Conservation (phyloP, 2,329 filamentous ascomycete genomes). For the Fusarium brevicatenulatum region DNA sequence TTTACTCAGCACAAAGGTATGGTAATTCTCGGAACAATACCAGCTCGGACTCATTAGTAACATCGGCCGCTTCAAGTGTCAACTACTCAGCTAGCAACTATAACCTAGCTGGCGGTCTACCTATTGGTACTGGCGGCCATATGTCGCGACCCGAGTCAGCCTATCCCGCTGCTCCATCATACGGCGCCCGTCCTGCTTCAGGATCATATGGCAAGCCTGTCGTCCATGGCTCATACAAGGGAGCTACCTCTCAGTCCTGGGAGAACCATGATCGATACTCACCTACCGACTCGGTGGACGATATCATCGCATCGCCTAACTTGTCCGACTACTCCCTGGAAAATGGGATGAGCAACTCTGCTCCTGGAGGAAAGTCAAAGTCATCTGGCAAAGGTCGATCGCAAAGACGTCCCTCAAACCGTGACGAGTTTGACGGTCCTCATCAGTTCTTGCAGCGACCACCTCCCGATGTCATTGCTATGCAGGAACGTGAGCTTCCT, state of each 20-base stretch:
- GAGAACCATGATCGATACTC: constrained; percentile 63
- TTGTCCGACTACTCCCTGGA: constrained; percentile 70
- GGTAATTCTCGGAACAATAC: constrained; percentile 36
- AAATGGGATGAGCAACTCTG: constrained; percentile 55
- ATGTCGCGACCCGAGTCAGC: constrained; percentile 53
- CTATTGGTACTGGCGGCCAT: constrained; percentile 50
- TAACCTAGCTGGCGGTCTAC: constrained; percentile 40
- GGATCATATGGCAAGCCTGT: constrained; percentile 50
- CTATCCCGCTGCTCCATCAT: constrained; percentile 53
- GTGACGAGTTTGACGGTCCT: constrained; percentile 90
- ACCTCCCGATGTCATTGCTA: constrained; percentile 74
- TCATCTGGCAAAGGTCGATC: constrained; percentile 60
- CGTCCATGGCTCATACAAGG: constrained; percentile 53
- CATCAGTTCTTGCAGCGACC: constrained; percentile 83
- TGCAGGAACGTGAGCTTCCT: constrained; percentile 82
- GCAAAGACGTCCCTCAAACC: constrained; percentile 78
- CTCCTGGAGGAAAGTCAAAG: constrained; percentile 57
- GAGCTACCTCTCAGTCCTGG: constrained; percentile 56
- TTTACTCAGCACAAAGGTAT: constrained; percentile 54
- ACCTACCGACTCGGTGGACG: constrained; percentile 67
- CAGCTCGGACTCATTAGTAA: constrained; percentile 46
- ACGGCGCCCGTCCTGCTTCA: constrained; percentile 56
- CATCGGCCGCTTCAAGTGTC: constrained; percentile 53
- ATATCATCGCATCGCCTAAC: constrained; percentile 66
- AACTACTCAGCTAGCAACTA: constrained; percentile 53